phyloP scores from a whole-genome alignment of 164 flowering plant genomes.

The Malania oleifera region DNA sequence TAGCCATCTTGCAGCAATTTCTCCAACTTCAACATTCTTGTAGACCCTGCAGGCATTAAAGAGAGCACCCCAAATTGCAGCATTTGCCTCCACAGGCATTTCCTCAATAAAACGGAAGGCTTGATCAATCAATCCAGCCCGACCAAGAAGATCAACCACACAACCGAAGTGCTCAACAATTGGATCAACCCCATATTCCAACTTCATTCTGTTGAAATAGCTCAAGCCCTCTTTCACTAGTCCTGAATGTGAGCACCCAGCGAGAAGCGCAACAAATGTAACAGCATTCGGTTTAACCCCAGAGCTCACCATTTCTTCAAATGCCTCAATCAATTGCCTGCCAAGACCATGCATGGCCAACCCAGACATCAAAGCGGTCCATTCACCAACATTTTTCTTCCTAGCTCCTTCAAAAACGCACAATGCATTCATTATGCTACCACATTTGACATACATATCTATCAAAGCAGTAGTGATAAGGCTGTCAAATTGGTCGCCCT shows the following conservation, averaged over 20 bases:
- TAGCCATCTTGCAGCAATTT: slow-evolving; percentile 20
- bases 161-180: slow-evolving; percentile 35
- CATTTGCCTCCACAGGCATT: slow-evolving; percentile 32
- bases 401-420: slow-evolving; percentile 17
- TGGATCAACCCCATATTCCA: slow-evolving; percentile 25
- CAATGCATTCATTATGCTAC: slow-evolving; percentile 21
- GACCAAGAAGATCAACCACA: slow-evolving; percentile 32
- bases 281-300: slow-evolving; percentile 20
- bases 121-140: slow-evolving; percentile 26
- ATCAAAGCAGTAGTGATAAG: slow-evolving; percentile 28
- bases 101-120: slow-evolving; percentile 20
- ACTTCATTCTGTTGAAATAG: slow-evolving; percentile 27
- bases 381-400: slow-evolving; percentile 24
- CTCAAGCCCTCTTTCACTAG: slow-evolving; percentile 28
- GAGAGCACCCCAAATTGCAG: slow-evolving; percentile 32
- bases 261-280: slow-evolving; percentile 30
- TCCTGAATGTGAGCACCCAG: slow-evolving; percentile 36
- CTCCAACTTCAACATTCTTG: slow-evolving; percentile 24
- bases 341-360: slow-evolving; percentile 34
- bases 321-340: slow-evolving; percentile 19
- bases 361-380: slow-evolving; percentile 37
- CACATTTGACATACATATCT: slow-evolving; percentile 39
- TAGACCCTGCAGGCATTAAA: slow-evolving; percentile 31
- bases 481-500: slow-evolving; percentile 17
- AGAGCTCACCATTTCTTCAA: slow-evolving; percentile 25